These are phyloP conservation scores for Dictyostelium brefeldianum DNA, from an alignment of 78 protist genomes.

Conservation along the genomic window DNA sequence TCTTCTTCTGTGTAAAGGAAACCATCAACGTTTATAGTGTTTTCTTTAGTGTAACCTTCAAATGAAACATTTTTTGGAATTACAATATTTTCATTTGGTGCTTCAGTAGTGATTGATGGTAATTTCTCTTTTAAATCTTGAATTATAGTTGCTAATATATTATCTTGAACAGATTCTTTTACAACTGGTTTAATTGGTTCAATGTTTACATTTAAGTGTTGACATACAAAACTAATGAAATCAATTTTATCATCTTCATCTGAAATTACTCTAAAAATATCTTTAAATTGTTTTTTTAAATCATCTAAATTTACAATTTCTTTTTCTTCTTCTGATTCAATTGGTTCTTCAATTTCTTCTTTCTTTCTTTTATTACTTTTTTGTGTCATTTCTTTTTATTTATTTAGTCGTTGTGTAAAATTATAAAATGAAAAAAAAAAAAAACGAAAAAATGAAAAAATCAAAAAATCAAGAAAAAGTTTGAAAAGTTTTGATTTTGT, in stretches of 20 bases:
- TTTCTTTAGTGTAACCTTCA: constrained; percentile 65
- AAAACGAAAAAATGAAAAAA: constrained; percentile 14
- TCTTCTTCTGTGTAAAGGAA: constrained; percentile 75
- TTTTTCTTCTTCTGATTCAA: neutral
- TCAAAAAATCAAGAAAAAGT: too few relatives aligned
- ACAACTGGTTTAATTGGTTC: neutral
- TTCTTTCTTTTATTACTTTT: constrained; percentile 33
- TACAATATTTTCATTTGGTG: constrained; percentile 44
- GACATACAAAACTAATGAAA: constrained; percentile 57
- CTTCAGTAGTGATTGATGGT: constrained; percentile 8
- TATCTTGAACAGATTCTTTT: constrained; percentile 40
- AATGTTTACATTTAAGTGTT: constrained; percentile 39
- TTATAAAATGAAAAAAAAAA: neutral
- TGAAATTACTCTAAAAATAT: neutral
- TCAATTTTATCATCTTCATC: constrained; percentile 34
- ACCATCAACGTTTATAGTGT: constrained; percentile 66
- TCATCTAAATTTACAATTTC: constrained; percentile 6
- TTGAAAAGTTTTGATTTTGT: too few relatives aligned
- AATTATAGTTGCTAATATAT: constrained; percentile 31
- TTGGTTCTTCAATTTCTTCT: constrained; percentile 10
- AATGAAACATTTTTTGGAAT: constrained; percentile 75
- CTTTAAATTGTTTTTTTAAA: constrained; percentile 43
- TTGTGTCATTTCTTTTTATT: neutral
- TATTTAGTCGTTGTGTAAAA: neutral
- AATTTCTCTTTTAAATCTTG: constrained; percentile 55